Evolutionary conservation across 345 rosid genomes (phyloP).

Genomic region (Eucalyptus pauciflora): DNA sequence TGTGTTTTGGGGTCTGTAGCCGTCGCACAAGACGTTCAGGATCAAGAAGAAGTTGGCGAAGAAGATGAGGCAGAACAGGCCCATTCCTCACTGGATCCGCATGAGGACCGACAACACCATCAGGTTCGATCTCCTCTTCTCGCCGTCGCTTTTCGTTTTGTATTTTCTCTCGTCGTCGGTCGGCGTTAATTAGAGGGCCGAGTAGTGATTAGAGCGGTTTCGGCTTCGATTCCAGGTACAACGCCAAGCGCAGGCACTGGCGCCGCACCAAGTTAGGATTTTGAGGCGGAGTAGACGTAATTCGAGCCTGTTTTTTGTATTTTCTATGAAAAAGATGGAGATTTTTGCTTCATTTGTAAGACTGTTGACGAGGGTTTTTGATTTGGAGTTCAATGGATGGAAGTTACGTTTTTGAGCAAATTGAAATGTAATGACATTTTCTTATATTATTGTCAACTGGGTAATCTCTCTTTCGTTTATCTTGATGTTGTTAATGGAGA

Average conservation of each 20-base stretch:
- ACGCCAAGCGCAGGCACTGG: slow-evolving; percentile 15
- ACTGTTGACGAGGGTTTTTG: not conserved
- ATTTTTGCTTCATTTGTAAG: not conserved
- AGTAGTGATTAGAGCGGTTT: not conserved
- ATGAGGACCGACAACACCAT: slow-evolving; percentile 11
- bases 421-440: not conserved
- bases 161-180: not conserved
- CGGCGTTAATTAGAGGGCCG: not conserved
- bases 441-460: not conserved
- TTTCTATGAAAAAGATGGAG: not conserved
- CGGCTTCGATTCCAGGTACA: not conserved
- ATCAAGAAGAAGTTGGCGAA: slow-evolving; percentile 12
- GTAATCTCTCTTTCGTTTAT: not conserved
- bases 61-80: slow-evolving; percentile 18
- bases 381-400: not conserved
- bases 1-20: not conserved
- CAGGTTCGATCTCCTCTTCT: not conserved
- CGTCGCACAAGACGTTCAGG: slow-evolving; percentile 6
- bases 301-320: not conserved
- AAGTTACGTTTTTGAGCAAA: not conserved
- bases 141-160: not conserved
- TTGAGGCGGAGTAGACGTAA: not conserved
- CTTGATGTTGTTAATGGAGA: not conserved
- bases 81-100: slow-evolving; percentile 12
- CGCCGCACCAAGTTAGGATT: slow-evolving; percentile 11